Base-by-base conservation (phyloP, 2,329 filamentous ascomycete species). In the Pseudopyrenochaeta lycopersici region DNA sequence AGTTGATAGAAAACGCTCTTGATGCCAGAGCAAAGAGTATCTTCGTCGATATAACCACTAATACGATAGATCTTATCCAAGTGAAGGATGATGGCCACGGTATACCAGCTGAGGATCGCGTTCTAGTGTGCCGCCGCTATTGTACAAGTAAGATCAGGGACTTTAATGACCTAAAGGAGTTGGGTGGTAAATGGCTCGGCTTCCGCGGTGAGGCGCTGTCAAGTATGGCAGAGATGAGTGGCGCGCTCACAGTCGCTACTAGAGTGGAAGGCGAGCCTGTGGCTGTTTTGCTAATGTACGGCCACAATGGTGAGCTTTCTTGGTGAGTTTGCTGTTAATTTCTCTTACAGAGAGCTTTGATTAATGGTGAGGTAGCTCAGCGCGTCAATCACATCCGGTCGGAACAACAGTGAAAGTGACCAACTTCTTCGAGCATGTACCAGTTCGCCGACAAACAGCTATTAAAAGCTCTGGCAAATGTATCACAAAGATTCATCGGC, bases 181-280 rank as follows among this genome's bases (percentile, higher is more conserved):
- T 88, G 17, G 85, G 84, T 7, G 82, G 84, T 1, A 79, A 77
- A 38, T 88, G 82, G 29, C 81, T 93, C n/a, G 90, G 90, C 1
- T 94, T 93, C 67, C 84, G 90, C 31, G 90, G 90, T 17, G 85
- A 91, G 67, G 90, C 90, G 14, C 77, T 94, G 54, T 88, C 89
- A 33, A 87, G 85, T 70, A 81, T 83, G 53, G 88, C 85, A 54
- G 80, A 83, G 36, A 69, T 91, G 52, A 86, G 85, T 32, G 78
- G 81, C 3, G 76, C 70, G 2, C 54, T 92, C 38, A 78, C 76
- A 7, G 77, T 92, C 45, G 89, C 81, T 12, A 92, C 90, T 3
- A 84, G 85, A 56, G 85, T 85, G 2, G 77, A 83, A 29, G 80
- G 81, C 2, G 88, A 92, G 56, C 72, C 81, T 1, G 80, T 89